Percentiles rank a stretch among this genome's conserved stretches.
Conservation (phyloP, 768 basidiomycete species). For the Mycena belliarum region DNA sequence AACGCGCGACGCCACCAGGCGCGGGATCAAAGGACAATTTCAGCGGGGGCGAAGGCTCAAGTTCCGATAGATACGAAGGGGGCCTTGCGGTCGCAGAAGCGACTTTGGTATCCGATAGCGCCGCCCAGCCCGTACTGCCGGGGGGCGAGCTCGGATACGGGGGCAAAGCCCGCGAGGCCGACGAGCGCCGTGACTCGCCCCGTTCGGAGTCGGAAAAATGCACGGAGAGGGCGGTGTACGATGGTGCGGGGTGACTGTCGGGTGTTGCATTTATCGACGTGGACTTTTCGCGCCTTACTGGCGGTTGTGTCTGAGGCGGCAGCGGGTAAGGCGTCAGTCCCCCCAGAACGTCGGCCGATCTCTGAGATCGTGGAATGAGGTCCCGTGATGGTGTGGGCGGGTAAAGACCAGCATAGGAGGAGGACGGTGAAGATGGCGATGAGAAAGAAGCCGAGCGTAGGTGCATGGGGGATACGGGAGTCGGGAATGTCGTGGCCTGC, state of each 20-base stretch:
- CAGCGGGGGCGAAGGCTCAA: neutral
- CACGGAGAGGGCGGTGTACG: neutral
- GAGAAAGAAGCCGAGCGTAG: no score
- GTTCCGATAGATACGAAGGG: conserved; percentile 12
- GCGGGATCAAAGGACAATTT: neutral
- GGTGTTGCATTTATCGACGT: no score
- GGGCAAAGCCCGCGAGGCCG: conserved; percentile 10
- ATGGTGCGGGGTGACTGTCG: conserved; percentile 9
- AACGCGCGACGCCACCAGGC: neutral
- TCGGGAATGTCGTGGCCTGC: no score
- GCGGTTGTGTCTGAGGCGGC: no score
- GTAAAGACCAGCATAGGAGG: no score
- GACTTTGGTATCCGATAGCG: conserved; percentile 15
- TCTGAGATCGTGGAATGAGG: no score
- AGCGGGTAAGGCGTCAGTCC: no score
- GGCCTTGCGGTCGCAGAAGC: conserved; percentile 9
- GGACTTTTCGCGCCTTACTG: no score
- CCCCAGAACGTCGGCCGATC: no score
- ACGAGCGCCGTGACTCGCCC: neutral
- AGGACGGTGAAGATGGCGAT: no score
- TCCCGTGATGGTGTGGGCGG: no score
- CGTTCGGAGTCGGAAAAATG: conserved; percentile 1
- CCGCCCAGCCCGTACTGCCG: conserved; percentile 15
- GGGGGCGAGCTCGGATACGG: conserved; percentile 15
- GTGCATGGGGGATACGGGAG: no score